Base-by-base conservation (phyloP, 768 basidiomycete species). In the Gloeostereum incarnatum region DNA sequence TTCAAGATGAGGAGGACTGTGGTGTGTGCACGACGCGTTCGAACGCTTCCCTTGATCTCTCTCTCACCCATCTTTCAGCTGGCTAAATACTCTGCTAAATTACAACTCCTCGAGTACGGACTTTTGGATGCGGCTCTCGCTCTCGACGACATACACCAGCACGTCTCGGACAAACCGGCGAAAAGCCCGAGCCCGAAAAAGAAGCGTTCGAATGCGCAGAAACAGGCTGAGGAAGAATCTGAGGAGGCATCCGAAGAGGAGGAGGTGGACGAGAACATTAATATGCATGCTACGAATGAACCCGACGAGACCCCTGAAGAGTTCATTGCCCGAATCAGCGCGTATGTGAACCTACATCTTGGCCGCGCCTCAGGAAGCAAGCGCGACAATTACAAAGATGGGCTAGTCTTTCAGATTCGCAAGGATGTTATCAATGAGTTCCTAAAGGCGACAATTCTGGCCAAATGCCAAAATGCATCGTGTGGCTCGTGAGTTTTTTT, bases 361-460 rank as follows among this genome's bases (percentile, higher is more conserved):
- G 47, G 56, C 14, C 61, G 71, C 36, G 57, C 65, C 3, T 65
- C 72, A 4, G 58, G 63, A 25, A 77, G 69, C 55, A 76, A 71
- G 46, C 76, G 89, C 35, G 91, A 94, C 55, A 65, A 78, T 39
- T 92, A 94, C 65, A 96, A 96, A 63, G 86, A 90, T 50, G 77
- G 72, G 9, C 69, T 84, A 35, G 89, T 93, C 20, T 97, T 84
- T 58, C 84, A 93, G 55, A 70, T 81, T 31, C 73, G 93, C 47
- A 93, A 86, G 57, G 79, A 80, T 36, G 58, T 88, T 21, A 86
- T 97, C 46, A 60, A 65, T 37, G 86, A 92, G 31, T 93, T 97
- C 53, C 50, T 92, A 42, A 88, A 75, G 58, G 62, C 66, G 16
- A 67, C 78, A 29, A 70, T 77, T 27, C 59, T 71, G 35, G 81